Conservation (phyloP, 768 basidiomycete species). For the Saitozyma sp. region DNA sequence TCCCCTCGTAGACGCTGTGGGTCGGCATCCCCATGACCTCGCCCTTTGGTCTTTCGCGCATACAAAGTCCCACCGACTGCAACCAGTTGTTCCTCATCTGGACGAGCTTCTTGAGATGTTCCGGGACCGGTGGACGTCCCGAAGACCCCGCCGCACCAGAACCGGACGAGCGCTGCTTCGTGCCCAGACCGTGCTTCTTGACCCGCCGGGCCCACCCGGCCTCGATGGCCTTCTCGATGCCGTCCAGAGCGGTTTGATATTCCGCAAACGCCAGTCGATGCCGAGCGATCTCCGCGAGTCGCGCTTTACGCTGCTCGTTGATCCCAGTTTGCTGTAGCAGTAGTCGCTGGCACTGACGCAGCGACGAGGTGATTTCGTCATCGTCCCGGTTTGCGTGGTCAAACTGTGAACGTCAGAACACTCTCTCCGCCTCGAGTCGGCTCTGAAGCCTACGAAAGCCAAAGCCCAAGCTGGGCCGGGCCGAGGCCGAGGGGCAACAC, state of each 20-base stretch:
- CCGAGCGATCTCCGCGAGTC: conserved; percentile 72
- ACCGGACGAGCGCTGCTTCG: conserved; percentile 46
- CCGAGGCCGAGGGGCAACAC: no score
- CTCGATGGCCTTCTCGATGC: conserved; percentile 80
- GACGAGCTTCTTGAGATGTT: conserved; percentile 59
- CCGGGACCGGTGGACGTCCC: conserved; percentile 46
- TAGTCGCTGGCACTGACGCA: conserved; percentile 82
- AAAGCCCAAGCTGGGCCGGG: neutral
- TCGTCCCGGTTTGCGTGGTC: conserved; percentile 61
- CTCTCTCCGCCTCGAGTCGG: neutral
- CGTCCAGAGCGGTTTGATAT: conserved; percentile 78
- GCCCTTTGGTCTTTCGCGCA: conserved; percentile 69
- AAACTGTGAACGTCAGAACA: conserved; percentile 28
- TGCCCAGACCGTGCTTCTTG: conserved; percentile 63
- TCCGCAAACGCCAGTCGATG: conserved; percentile 90
- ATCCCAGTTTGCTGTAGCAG: conserved; percentile 71
- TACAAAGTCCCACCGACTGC: conserved; percentile 69
- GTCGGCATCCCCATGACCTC: conserved; percentile 34
- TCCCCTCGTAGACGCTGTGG: conserved; percentile 64
- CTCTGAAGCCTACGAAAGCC: neutral
- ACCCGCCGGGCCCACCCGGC: conserved; percentile 74
- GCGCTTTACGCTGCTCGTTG: conserved; percentile 79
- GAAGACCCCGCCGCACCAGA: conserved; percentile 42
- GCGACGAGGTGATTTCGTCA: conserved; percentile 86
- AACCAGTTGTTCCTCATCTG: conserved; percentile 77